phyloP scores from a whole-genome alignment of 495 filamentous ascomycete species.

The Penicillium coprophilum region DNA sequence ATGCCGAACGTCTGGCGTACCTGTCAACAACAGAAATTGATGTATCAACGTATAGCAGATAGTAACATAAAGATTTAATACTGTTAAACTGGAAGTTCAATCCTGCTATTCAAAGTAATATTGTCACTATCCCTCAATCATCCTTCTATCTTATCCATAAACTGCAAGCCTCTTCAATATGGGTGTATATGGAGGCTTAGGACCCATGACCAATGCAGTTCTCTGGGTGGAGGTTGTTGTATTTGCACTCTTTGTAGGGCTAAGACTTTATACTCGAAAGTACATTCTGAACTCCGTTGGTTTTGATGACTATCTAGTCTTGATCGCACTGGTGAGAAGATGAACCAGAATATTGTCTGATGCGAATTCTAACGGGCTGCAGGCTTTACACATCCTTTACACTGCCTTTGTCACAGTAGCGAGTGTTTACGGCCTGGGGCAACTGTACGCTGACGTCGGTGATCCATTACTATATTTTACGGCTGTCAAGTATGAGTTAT shows the following conservation, averaged over 20 bases:
- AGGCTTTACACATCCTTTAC: conserved; percentile 28
- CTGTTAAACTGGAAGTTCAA: not conserved
- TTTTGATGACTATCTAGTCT: conserved; percentile 24
- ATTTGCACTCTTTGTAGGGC: conserved; percentile 21
- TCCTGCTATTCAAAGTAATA: not conserved
- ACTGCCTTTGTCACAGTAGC: conserved; percentile 24
- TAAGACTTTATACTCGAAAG: conserved; percentile 30
- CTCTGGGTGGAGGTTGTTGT: conserved; percentile 26
- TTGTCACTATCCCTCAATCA: not conserved
- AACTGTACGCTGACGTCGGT: conserved; percentile 21
- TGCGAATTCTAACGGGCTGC: not conserved
- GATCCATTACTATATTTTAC: conserved; percentile 22
- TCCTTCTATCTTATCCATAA: not conserved
- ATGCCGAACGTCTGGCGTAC: too few species aligned
- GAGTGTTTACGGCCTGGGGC: conserved; percentile 24
- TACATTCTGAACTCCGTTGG: conserved; percentile 25
- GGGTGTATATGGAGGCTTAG: conserved; percentile 27
- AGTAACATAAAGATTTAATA: not conserved
- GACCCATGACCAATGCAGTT: conserved; percentile 31
- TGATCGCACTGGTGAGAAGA: conserved; percentile 21
- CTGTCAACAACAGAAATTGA: not conserved
- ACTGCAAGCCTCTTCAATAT: conserved; percentile 12
- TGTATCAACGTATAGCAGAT: conserved; percentile 15
- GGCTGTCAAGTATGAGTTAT: conserved; percentile 26
- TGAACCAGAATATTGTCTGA: not conserved